Conservation (phyloP, 2,329 filamentous ascomycete genomes). For the Hypoxylon sp. region DNA sequence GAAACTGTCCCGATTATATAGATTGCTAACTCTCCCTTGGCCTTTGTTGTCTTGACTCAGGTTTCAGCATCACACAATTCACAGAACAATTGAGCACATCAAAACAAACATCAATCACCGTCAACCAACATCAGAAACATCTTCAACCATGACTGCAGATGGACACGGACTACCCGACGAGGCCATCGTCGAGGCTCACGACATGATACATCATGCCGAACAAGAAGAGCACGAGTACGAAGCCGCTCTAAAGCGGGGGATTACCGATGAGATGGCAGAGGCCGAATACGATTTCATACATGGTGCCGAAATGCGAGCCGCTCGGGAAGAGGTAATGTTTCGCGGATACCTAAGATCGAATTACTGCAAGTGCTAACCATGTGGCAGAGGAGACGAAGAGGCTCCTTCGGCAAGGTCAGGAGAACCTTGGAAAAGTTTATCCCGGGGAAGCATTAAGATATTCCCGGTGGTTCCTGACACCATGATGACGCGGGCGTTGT, state of each 20-base stretch:
- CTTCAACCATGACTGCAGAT: slow-evolving; percentile 50
- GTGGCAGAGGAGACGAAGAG: slow-evolving; percentile 31
- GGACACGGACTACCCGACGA: slow-evolving; percentile 51
- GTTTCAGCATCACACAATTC: slow-evolving; percentile 2
- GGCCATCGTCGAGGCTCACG: slow-evolving; percentile 47
- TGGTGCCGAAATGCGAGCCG: slow-evolving; percentile 49
- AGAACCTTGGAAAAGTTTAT: slow-evolving; percentile 49
- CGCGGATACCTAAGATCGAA: not conserved
- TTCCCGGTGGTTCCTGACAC: not conserved
- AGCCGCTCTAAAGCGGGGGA: slow-evolving; percentile 50
- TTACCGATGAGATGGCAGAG: slow-evolving; percentile 50
- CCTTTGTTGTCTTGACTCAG: not conserved
- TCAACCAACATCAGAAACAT: slow-evolving; percentile 14
- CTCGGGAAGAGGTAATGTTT: slow-evolving; percentile 41
- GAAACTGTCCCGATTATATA: slow-evolving; percentile 36
- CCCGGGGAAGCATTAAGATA: slow-evolving; percentile 48
- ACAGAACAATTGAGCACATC: slow-evolving; percentile 18
- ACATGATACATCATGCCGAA: slow-evolving; percentile 54
- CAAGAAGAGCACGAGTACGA: slow-evolving; percentile 54
- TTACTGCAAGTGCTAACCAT: slow-evolving; percentile 11
- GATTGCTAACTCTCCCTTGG: slow-evolving; percentile 17
- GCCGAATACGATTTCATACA: slow-evolving; percentile 53
- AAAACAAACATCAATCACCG: slow-evolving; percentile 17
- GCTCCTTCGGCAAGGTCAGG: slow-evolving; percentile 45
- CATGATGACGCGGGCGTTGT: slow-evolving; percentile 14